Evolutionary conservation across 257 asterid genomes (phyloP).

Genomic region (Haberlea rhodopensis): DNA sequence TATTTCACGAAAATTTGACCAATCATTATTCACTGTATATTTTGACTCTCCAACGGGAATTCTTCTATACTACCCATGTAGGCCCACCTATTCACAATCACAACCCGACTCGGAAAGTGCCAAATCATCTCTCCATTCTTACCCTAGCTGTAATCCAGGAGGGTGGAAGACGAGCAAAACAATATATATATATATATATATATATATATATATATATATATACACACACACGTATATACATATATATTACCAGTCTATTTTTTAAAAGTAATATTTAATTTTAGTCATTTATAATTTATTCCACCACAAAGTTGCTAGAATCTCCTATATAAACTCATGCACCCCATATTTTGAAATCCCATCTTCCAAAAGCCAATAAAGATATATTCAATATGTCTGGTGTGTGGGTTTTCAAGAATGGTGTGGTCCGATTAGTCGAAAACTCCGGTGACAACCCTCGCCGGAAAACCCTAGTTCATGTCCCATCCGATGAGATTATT

Average conservation of each 20-base stretch:
- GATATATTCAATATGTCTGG: constrained; percentile 41
- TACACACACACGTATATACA: too few species aligned
- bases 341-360: constrained; percentile 22
- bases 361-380: background rate
- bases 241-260: too few species aligned
- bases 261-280: too few species aligned
- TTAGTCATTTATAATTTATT: too few species aligned
- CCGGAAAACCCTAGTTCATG: constrained; percentile 50
- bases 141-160: background rate
- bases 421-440: constrained; percentile 56
- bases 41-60: background rate
- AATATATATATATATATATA: too few species aligned
- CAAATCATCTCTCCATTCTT: background rate
- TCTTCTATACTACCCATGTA: too few species aligned
- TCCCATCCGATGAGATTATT: constrained; percentile 43
- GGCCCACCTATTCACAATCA: background rate
- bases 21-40: background rate
- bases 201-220: too few species aligned
- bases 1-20: background rate
- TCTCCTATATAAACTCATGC: constrained; percentile 39
- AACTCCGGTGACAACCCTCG: constrained; percentile 48
- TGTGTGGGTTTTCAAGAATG: constrained; percentile 70
- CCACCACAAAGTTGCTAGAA: constrained; percentile 16
- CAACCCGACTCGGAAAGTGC: background rate
- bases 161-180: too few species aligned